A percentile compares a stretch with the other conserved stretches of the same genome.
phyloP scores from a whole-genome alignment of 345 rosid species.

The Salix koriyanagi region DNA sequence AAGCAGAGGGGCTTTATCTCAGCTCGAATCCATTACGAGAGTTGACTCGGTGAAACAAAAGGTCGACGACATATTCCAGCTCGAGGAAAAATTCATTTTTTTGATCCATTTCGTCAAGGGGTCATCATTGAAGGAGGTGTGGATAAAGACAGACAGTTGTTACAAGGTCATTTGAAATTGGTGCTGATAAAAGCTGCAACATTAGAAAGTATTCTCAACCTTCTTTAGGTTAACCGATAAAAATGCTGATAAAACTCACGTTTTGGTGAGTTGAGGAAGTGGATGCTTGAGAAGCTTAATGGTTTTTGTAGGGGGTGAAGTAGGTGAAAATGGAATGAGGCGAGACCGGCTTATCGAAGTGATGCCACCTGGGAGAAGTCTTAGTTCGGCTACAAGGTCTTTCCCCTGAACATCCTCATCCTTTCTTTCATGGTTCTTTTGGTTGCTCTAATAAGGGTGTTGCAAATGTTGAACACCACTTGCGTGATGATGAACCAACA shows the following conservation, averaged over 20 bases:
- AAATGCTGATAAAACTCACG: neutral
- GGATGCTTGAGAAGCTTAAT: neutral
- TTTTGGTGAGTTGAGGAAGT: neutral
- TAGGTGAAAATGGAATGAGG: constrained; percentile 65
- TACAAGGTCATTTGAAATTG: constrained; percentile 60
- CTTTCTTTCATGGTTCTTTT: too few relatives aligned
- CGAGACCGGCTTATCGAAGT: constrained; percentile 61
- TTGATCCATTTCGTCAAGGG: constrained; percentile 60
- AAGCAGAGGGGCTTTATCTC: neutral
- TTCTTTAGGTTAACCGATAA: constrained; percentile 44
- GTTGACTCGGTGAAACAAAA: constrained; percentile 23
- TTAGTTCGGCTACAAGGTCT: constrained; percentile 44
- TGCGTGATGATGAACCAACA: too few relatives aligned
- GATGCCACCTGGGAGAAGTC: constrained; percentile 54
- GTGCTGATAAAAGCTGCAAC: constrained; percentile 60
- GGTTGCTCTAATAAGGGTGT: too few relatives aligned
- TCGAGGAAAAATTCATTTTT: constrained; percentile 39
- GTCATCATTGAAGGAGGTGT: constrained; percentile 23
- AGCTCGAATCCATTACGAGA: constrained; percentile 17
- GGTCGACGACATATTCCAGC: constrained; percentile 51
- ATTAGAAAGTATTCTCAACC: constrained; percentile 55
- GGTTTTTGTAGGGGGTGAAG: constrained; percentile 50
- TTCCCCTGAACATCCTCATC: too few relatives aligned
- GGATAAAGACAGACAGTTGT: constrained; percentile 57
- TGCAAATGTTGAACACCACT: too few relatives aligned